Evolutionary conservation across 768 basidiomycete genomes (phyloP).

Genomic region (Coprinopsis marcescibilis): DNA sequence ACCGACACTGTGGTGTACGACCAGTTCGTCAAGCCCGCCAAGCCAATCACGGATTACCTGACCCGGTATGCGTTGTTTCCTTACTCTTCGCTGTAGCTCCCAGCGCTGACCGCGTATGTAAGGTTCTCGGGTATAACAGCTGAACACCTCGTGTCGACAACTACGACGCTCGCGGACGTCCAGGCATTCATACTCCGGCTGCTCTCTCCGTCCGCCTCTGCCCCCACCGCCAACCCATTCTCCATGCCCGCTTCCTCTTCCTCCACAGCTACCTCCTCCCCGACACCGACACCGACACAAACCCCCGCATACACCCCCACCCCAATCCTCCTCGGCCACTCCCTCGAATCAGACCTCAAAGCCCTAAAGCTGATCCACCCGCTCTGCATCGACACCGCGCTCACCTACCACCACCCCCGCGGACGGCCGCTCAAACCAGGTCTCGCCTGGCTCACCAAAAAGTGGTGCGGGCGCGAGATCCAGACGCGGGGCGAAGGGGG

Average conservation of each 20-base stretch:
- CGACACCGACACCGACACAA: slow-evolving; percentile 7
- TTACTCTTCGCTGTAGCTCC: not conserved
- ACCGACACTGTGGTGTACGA: slow-evolving; percentile 77
- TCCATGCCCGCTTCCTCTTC: slow-evolving; percentile 18
- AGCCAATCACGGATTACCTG: slow-evolving; percentile 86
- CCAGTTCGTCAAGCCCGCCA: slow-evolving; percentile 81
- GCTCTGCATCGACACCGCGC: slow-evolving; percentile 84
- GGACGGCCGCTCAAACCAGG: slow-evolving; percentile 93
- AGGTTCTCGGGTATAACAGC: slow-evolving; percentile 95
- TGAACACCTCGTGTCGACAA: slow-evolving; percentile 58
- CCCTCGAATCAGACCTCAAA: slow-evolving; percentile 88
- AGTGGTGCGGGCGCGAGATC: slow-evolving; percentile 88
- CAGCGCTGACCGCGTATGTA: not conserved
- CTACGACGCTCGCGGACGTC: slow-evolving; percentile 73
- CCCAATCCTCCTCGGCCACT: slow-evolving; percentile 89
- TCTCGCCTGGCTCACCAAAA: slow-evolving; percentile 93
- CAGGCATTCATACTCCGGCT: slow-evolving; percentile 64
- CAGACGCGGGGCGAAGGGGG: slow-evolving; percentile 80
- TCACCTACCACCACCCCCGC: slow-evolving; percentile 88
- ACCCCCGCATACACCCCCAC: slow-evolving; percentile 37
- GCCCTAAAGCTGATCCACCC: slow-evolving; percentile 86
- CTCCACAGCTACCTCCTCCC: slow-evolving; percentile 8
- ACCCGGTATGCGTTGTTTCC: slow-evolving; percentile 53
- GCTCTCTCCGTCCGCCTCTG: slow-evolving; percentile 48
- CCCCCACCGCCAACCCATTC: slow-evolving; percentile 40